Evolutionary conservation across 305 asterid genomes (phyloP).

Genomic region (Rubia tinctorum): DNA sequence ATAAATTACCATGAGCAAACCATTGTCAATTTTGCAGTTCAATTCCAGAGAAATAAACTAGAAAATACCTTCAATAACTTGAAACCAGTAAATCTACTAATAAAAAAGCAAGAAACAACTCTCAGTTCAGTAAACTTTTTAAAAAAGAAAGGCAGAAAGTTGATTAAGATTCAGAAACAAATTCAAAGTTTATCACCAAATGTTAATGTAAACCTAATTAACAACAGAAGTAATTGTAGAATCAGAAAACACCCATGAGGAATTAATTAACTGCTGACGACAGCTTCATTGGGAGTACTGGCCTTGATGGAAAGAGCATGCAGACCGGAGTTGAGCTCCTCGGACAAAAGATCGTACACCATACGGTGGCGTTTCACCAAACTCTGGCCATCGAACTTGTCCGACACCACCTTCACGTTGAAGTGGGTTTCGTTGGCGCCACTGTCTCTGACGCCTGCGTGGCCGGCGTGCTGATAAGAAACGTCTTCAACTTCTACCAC

Average conservation of each 20-base stretch:
- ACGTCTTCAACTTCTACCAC: constrained; percentile 79
- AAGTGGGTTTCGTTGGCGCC: constrained; percentile 80
- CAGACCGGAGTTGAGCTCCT: constrained; percentile 77
- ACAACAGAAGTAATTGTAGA: background rate
- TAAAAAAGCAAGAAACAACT: background rate
- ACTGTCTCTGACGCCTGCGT: constrained; percentile 53
- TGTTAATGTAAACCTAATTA: background rate
- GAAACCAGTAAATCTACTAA: background rate
- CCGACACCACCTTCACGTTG: constrained; percentile 62
- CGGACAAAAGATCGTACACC: constrained; percentile 76
- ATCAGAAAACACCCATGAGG: constrained; percentile 2
- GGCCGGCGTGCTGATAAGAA: constrained; percentile 71
- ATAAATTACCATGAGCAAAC: background rate
- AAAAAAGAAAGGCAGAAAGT: background rate
- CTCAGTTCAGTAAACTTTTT: background rate
- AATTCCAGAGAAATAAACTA: background rate
- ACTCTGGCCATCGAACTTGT: constrained; percentile 62
- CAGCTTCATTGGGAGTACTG: constrained; percentile 2
- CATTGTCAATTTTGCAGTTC: background rate
- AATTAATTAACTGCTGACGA: background rate
- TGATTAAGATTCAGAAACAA: background rate
- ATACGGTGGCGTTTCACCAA: constrained; percentile 87
- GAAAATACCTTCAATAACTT: background rate
- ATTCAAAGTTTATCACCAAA: background rate
- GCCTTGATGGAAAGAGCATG: constrained; percentile 44